Percentiles rank a stretch among this genome's conserved stretches.
phyloP scores from a whole-genome alignment of 345 rosid species.

The Eucalyptus pauciflora region DNA sequence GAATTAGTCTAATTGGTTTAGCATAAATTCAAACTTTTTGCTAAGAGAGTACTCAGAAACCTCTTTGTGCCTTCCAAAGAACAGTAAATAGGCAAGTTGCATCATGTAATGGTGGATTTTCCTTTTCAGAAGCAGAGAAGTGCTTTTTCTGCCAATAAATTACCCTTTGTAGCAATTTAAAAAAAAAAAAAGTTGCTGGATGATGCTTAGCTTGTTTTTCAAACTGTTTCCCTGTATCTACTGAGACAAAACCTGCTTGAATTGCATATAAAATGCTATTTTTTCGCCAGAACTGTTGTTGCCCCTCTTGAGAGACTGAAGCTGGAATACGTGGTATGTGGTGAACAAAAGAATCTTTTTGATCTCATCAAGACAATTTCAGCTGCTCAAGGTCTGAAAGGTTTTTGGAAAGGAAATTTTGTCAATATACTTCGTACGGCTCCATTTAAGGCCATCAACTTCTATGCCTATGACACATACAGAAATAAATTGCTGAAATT shows the following conservation, averaged over 20 bases:
- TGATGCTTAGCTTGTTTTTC: background rate
- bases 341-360: constrained; percentile 54
- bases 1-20: background rate
- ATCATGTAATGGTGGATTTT: background rate
- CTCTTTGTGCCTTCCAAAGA: background rate
- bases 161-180: background rate
- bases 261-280: background rate
- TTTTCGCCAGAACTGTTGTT: constrained; percentile 48
- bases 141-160: background rate
- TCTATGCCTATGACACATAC: constrained; percentile 83
- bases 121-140: background rate
- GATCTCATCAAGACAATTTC: constrained; percentile 57
- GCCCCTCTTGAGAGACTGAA: constrained; percentile 93
- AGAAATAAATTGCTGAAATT: constrained; percentile 50
- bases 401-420: constrained; percentile 94
- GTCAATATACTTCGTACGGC: constrained; percentile 90
- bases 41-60: background rate
- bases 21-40: background rate
- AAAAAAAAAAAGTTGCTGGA: background rate
- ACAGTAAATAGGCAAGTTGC: background rate
- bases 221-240: background rate
- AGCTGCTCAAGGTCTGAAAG: constrained; percentile 55
- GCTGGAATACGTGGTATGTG: constrained; percentile 77
- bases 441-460: constrained; percentile 91
- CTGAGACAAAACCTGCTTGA: background rate